These are phyloP conservation scores for Scheffersomyces cryptocercus DNA, from an alignment of 1,139 yeast genomes.

Conservation along the genomic window DNA sequence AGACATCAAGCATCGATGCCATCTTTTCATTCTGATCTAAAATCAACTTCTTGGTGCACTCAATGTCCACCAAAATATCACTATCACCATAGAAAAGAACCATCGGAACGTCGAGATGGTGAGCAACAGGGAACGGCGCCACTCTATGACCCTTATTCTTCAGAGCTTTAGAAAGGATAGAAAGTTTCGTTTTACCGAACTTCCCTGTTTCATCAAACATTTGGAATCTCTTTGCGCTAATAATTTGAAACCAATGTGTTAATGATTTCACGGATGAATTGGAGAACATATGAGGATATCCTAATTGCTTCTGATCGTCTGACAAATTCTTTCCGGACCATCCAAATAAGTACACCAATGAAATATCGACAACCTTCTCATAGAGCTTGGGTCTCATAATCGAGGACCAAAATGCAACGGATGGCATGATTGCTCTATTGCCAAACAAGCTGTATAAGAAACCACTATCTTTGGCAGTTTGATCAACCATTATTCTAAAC, in stretches of 20 bases:
- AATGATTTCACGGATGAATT: conserved; percentile 48
- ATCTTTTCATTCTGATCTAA: conserved; percentile 27
- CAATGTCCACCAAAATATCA: conserved; percentile 44
- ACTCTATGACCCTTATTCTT: conserved; percentile 43
- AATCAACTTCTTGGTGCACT: conserved; percentile 27
- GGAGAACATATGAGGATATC: conserved; percentile 51
- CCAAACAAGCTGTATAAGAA: conserved; percentile 44
- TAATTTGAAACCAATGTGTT: conserved; percentile 52
- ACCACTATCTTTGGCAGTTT: conserved; percentile 33
- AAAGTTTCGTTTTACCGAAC: conserved; percentile 32
- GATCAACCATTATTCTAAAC: conserved; percentile 34
- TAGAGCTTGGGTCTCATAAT: conserved; percentile 36
- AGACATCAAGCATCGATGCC: conserved; percentile 20
- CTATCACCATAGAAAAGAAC: conserved; percentile 42
- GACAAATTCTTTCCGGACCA: conserved; percentile 42
- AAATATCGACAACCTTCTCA: conserved; percentile 37
- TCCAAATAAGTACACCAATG: conserved; percentile 39
- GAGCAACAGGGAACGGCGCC: conserved; percentile 51
- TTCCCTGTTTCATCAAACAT: conserved; percentile 50
- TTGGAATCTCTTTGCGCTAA: conserved; percentile 41
- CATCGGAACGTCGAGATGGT: conserved; percentile 46
- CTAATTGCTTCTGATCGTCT: conserved; percentile 35
- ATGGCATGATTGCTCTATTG: conserved; percentile 42
- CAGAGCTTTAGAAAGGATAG: conserved; percentile 12
- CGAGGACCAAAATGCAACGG: conserved; percentile 48